Evolutionary conservation across 345 rosid species (phyloP), one percentile per base, ranked within the genome.

Genomic region (Odontarrhena argentea): DNA sequence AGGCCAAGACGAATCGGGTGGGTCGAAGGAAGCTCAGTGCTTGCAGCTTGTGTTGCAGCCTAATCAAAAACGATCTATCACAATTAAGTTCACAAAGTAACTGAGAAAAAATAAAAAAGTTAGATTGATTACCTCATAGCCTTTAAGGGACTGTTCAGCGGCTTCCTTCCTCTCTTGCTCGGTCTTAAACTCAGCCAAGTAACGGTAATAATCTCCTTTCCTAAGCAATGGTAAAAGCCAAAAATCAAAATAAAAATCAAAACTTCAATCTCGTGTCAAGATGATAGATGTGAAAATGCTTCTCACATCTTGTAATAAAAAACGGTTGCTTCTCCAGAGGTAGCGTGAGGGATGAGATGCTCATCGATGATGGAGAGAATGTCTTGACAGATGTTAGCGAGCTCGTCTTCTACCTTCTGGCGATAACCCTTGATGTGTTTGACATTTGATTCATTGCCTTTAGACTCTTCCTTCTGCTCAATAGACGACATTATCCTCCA

Each of bases 1-100:
- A 94, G 96, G 48, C 99, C 99, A 37, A 94, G 97, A 37, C 99
- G 96, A 69, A 94, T 91, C 10, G 99, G 99, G 67, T 94, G 99
- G 14, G 99, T 91, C 22, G 99, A 88, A 59, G 99, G 91, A 60
- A 94, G 96, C 60, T 91, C 97, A 36, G 86, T 84, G 82, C 74
- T 94, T 71, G 99, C 97, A 37, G 87, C 73, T 65, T 84, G 81
- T 56, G 95, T 84, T 67, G 99, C 99, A 80, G 97, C 95, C 97
- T 93, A 64, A 24, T 22, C 70, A 67, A 67, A 3, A 47, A 5
- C 24, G 11, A 15, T 18, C 55, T 3, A 51, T 59, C 67, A 58
- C 35, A 13, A 25, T 5, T 25, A 4, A 24, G 22, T 8, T 9
- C 3, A 7, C 41, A 0, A 42, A 24, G 3, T 65, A 8, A 24